These are phyloP conservation scores for Rosa hybrid DNA, from an alignment of 331 rosid genomes.

Conservation along the genomic window DNA sequence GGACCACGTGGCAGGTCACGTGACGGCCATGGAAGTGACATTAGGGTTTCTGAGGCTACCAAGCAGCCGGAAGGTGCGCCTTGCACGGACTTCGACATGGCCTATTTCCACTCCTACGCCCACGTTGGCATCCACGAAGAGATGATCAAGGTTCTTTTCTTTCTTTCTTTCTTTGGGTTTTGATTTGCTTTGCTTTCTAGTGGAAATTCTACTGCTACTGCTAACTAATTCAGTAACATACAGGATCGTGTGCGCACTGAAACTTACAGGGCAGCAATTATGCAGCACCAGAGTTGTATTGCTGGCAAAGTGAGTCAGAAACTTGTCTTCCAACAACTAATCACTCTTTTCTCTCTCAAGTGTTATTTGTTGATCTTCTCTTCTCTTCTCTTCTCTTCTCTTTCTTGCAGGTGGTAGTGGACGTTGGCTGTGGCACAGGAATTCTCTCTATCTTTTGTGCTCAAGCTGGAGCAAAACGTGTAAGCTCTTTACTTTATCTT, in stretches of 20 bases:
- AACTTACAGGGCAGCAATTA: slow-evolving; percentile 78
- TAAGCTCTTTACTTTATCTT: slow-evolving; percentile 27
- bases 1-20: slow-evolving; percentile 62
- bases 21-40: slow-evolving; percentile 25
- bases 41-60: slow-evolving; percentile 74
- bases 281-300: slow-evolving; percentile 75
- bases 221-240: not conserved
- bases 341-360: too few species aligned
- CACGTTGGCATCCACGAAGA: slow-evolving; percentile 98
- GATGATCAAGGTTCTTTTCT: slow-evolving; percentile 75
- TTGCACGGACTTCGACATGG: slow-evolving; percentile 91
- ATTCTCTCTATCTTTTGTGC: slow-evolving; percentile 98
- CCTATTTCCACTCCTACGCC: slow-evolving; percentile 90
- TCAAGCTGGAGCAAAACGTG: slow-evolving; percentile 97
- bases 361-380: too few species aligned
- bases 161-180: not conserved
- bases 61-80: slow-evolving; percentile 39
- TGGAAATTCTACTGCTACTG: not conserved
- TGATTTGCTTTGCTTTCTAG: not conserved
- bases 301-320: slow-evolving; percentile 40
- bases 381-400: too few species aligned
- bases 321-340: too few species aligned
- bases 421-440: slow-evolving; percentile 98
- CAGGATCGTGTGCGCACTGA: slow-evolving; percentile 95
- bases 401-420: slow-evolving; percentile 78